Percentiles rank a stretch among this genome's conserved stretches.
Evolutionary conservation across 108 stramenopile species (phyloP).

Genomic region (Seminavis robusta): DNA sequence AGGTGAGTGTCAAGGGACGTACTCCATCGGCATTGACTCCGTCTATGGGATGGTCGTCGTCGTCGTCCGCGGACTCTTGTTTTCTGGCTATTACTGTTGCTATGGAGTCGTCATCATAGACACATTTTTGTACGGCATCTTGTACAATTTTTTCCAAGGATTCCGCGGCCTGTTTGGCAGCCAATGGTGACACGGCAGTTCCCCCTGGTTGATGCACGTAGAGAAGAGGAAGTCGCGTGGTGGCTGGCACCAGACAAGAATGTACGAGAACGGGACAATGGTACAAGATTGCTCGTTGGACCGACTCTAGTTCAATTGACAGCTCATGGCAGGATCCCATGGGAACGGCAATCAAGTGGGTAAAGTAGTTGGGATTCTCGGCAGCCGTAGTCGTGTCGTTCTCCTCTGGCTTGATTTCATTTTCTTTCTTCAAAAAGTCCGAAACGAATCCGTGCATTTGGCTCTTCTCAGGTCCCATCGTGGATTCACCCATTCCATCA

Average conservation of each 20-base stretch:
- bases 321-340: constrained; percentile 67
- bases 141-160: constrained; percentile 42
- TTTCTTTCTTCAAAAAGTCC: constrained; percentile 15
- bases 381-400: neutral
- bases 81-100: neutral
- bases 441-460: constrained; percentile 24
- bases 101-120: constrained; percentile 9
- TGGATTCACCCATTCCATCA: neutral
- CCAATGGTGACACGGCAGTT: constrained; percentile 17
- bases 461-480: constrained; percentile 14
- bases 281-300: constrained; percentile 74
- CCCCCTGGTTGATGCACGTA: constrained; percentile 41
- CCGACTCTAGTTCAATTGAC: constrained; percentile 60
- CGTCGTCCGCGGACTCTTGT: constrained; percentile 9
- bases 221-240: constrained; percentile 61
- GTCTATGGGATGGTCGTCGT: constrained; percentile 5
- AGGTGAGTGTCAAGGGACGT: constrained; percentile 58
- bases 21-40: constrained; percentile 18
- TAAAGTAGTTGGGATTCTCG: constrained; percentile 9
- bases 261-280: constrained; percentile 75
- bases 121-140: constrained; percentile 32
- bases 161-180: neutral
- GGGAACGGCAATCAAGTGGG: constrained; percentile 81
- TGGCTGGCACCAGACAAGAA: constrained; percentile 63
- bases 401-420: constrained; percentile 5